These are phyloP conservation scores for Kalaharituber pfeilii DNA, from an alignment of 2,329 filamentous ascomycete genomes.

Conservation along the genomic window DNA sequence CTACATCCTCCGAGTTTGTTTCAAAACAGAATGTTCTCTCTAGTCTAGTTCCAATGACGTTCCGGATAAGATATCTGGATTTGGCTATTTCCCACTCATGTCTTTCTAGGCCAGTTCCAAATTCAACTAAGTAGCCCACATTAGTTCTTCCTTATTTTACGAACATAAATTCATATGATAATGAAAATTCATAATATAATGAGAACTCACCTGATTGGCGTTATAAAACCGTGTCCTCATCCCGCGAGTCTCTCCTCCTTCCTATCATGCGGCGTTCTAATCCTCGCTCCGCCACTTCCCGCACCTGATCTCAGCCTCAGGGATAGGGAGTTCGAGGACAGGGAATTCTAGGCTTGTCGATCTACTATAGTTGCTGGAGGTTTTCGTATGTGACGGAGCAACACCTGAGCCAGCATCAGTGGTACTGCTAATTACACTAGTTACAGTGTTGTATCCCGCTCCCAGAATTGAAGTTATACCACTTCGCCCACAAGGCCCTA, in stretches of 20 bases:
- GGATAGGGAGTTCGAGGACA: too few relatives aligned
- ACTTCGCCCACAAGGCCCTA: slow-evolving; percentile 37
- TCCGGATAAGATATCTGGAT: too few relatives aligned
- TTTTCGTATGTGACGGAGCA: slow-evolving; percentile 2
- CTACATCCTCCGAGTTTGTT: too few relatives aligned
- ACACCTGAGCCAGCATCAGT: slow-evolving; percentile 6
- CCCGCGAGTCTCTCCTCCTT: neutral
- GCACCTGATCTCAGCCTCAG: slow-evolving; percentile 11
- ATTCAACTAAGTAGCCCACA: slow-evolving; percentile 7
- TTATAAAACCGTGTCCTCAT: slow-evolving; percentile 19
- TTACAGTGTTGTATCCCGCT: slow-evolving; percentile 12
- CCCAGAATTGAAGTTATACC: slow-evolving; percentile 25
- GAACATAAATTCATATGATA: neutral
- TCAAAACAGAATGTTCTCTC: too few relatives aligned
- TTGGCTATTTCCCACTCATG: too few relatives aligned
- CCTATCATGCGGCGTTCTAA: slow-evolving; percentile 32
- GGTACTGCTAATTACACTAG: slow-evolving; percentile 7
- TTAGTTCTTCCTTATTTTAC: neutral
- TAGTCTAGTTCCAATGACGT: too few relatives aligned
- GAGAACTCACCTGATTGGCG: slow-evolving; percentile 16
- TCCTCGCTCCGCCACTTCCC: slow-evolving; percentile 22
- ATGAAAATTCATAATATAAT: too few relatives aligned
- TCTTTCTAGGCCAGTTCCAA: slow-evolving; percentile 16
- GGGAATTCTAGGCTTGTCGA: neutral
- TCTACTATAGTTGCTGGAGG: neutral